Conservation (phyloP, 2,329 filamentous ascomycete species). For the Exophiala phaeomuriformis region DNA sequence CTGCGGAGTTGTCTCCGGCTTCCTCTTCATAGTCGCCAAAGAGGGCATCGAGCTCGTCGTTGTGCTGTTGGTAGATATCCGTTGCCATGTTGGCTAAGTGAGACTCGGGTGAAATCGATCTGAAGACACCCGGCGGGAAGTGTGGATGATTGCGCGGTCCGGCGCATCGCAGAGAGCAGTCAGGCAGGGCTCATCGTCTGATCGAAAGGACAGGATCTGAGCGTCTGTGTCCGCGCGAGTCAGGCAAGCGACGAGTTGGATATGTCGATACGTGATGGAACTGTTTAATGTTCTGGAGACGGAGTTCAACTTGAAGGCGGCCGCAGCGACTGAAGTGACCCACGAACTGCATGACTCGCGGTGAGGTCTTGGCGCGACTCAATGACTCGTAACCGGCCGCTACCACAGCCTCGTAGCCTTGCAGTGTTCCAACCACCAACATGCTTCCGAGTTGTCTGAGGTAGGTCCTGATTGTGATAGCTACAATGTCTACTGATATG, state of each 20-base stretch:
- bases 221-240: not conserved
- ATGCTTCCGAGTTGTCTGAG: not conserved
- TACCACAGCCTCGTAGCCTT: not conserved
- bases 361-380: not conserved
- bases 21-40: slow-evolving; percentile 20
- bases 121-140: slow-evolving; percentile 8
- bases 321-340: not conserved
- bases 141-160: not conserved
- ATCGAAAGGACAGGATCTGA: not conserved
- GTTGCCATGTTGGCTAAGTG: slow-evolving; percentile 14
- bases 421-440: not conserved
- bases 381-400: not conserved
- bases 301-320: slow-evolving; percentile 9
- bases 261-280: not conserved
- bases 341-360: slow-evolving; percentile 6
- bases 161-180: slow-evolving; percentile 9
- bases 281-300: not conserved
- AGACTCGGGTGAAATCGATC: slow-evolving; percentile 1
- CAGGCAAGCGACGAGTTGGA: too few relatives aligned
- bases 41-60: slow-evolving; percentile 24
- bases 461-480: too few relatives aligned
- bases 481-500: too few relatives aligned
- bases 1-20: slow-evolving; percentile 2
- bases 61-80: slow-evolving; percentile 21
- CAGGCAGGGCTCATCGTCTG: not conserved